phyloP scores from a whole-genome alignment of 2,329 filamentous ascomycete genomes.

The Cercospora sojina region DNA sequence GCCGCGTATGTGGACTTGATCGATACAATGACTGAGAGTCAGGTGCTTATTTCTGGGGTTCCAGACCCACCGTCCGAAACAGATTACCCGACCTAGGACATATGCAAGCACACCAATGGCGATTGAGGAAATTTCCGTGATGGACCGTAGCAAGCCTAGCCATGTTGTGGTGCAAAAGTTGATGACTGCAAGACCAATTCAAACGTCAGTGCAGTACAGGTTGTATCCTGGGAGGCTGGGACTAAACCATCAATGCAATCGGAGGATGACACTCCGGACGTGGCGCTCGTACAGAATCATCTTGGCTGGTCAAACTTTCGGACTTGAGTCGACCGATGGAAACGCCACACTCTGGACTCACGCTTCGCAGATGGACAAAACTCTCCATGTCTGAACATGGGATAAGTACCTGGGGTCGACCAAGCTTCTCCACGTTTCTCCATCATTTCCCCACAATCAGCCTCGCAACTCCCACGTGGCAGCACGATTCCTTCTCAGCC shows the following conservation, averaged over 20 bases:
- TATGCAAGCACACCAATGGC: too few relatives aligned
- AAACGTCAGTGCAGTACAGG: too few relatives aligned
- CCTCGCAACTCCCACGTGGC: conserved; percentile 9
- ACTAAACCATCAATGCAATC: neutral
- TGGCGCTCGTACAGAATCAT: neutral
- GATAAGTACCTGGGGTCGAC: conserved; percentile 11
- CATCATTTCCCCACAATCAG: neutral
- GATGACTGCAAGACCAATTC: too few relatives aligned
- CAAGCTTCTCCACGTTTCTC: conserved; percentile 14
- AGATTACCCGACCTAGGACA: too few relatives aligned
- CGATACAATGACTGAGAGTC: too few relatives aligned
- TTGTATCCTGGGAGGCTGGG: too few relatives aligned
- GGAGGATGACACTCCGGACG: neutral
- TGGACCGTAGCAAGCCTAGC: too few relatives aligned
- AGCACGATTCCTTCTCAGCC: neutral
- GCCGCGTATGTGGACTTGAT: too few relatives aligned
- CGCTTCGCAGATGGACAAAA: neutral
- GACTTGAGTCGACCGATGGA: neutral
- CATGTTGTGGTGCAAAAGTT: too few relatives aligned
- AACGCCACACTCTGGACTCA: neutral
- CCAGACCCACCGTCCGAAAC: too few relatives aligned
- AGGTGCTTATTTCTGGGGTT: too few relatives aligned
- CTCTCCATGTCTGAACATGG: neutral
- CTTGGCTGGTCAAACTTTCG: neutral
- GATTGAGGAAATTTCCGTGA: too few relatives aligned